phyloP scores from a whole-genome alignment of 345 rosid genomes.

The Hibiscus tridactylites region DNA sequence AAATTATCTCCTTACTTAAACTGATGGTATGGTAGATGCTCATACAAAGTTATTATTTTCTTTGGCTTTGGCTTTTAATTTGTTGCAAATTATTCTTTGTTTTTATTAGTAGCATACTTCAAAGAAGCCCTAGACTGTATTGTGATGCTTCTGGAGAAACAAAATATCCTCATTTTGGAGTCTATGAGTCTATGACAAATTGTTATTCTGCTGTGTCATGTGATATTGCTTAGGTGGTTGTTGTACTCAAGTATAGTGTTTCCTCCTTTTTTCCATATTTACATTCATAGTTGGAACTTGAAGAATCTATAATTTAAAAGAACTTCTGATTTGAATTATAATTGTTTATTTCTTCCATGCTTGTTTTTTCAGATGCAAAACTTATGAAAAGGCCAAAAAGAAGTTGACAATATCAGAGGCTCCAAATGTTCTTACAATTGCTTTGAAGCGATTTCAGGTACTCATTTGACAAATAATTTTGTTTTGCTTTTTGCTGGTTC shows the following conservation, averaged over 20 bases:
- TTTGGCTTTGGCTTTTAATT: not conserved
- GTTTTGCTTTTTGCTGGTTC: not conserved
- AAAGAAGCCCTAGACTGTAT: not conserved
- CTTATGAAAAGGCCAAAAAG: constrained; percentile 87
- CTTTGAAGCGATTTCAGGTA: constrained; percentile 97
- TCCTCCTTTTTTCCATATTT: not conserved
- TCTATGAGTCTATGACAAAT: not conserved
- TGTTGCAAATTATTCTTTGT: not conserved
- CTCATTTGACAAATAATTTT: not conserved
- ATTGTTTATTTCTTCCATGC: not conserved
- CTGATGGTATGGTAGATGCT: not conserved
- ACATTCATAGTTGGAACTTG: not conserved
- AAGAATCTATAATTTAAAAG: not conserved
- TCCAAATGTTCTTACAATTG: constrained; percentile 92
- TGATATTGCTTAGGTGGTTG: not conserved
- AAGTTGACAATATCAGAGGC: constrained; percentile 75
- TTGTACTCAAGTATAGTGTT: not conserved
- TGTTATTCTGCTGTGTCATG: not conserved
- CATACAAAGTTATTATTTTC: not conserved
- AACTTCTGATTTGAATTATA: not conserved
- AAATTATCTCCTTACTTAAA: not conserved
- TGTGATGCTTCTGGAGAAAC: not conserved
- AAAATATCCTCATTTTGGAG: not conserved
- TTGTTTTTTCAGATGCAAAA: constrained; percentile 55
- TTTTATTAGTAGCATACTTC: not conserved